Base-by-base conservation (phyloP, 2,329 filamentous ascomycete genomes). In the Diaporthe aspalathi region DNA sequence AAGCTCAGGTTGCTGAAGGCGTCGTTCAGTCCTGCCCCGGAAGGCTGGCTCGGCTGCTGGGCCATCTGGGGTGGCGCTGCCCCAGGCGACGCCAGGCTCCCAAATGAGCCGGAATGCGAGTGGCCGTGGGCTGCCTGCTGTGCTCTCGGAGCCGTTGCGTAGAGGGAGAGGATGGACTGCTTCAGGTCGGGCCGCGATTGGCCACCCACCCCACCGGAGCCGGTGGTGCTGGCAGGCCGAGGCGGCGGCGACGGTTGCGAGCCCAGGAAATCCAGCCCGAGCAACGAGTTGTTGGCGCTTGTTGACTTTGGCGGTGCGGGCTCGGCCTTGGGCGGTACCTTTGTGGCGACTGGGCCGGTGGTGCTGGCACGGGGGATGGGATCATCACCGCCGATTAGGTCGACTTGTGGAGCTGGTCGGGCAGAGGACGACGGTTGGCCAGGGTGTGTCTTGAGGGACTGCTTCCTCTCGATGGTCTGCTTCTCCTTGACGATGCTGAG, bases 81-180 rank as follows among this genome's bases (percentile, higher is more conserved):
- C 45, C 83, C 82, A 49, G 91, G 88, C 3, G 92, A 89, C 67
- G 86, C 83, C 84, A 94, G 87, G 66, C 89, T 89, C 22, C 92
- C 90, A 76, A 95, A 93, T 0, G 91, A 91, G 35, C 87, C 85
- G 49, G 87, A 87, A 79, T 92, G 91, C 38, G 86, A 83, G 70
- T 86, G 84, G 67, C 82, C 84, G 27, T 86, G 82, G 12, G 80
- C 82, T 69, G 82, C 84, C 32, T 89, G 85, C 76, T 93, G 92
- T n/a, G 93, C 90, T 78, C 94, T 93, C 1, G 94, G 93, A 6
- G 90, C 90, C 9, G 94, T 93, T 14, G 95, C 94, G 79, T 99
- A 99, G 20, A 99, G 88, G 9, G 96, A 99, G 62, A 99, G 84
- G 73, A 99, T 99, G 2, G 95, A 98, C 81, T 98, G 95, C 83